Percentiles rank a stretch among this genome's conserved stretches.
Conservation (phyloP, 2,329 filamentous ascomycete species). For the Fusarium multiceps region DNA sequence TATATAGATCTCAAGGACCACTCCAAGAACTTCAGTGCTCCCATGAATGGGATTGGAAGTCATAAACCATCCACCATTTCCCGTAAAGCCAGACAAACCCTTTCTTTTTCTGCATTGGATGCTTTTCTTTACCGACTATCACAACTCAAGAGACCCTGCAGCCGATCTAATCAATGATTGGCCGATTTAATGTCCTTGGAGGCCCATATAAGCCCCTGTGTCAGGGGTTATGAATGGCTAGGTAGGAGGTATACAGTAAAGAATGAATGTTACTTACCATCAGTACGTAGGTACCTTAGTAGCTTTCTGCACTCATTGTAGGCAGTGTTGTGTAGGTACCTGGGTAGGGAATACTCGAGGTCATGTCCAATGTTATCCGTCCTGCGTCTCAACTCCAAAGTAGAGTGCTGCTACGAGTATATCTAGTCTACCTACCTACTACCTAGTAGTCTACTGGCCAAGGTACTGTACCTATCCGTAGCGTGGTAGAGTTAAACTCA, state of each 20-base stretch:
- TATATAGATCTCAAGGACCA: constrained; percentile 17
- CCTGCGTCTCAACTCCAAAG: not conserved
- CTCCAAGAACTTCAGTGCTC: constrained; percentile 19
- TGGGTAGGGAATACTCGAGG: not conserved
- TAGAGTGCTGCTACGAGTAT: not conserved
- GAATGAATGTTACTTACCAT: no score
- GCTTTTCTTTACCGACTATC: constrained; percentile 27
- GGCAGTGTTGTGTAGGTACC: not conserved
- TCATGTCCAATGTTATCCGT: not conserved
- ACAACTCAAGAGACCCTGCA: constrained; percentile 19
- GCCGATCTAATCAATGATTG: constrained; percentile 19
- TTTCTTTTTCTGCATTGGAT: not conserved
- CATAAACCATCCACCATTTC: not conserved
- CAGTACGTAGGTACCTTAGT: no score
- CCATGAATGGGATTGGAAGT: not conserved
- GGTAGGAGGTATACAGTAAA: no score
- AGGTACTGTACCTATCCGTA: no score
- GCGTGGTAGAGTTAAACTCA: not conserved
- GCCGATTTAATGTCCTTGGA: constrained; percentile 9
- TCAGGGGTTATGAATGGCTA: constrained; percentile 7
- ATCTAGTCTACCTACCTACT: no score
- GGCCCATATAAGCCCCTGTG: constrained; percentile 13
- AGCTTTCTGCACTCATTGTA: no score
- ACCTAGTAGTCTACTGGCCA: not conserved
- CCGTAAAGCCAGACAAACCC: not conserved